Base-by-base conservation (phyloP, 768 basidiomycete species). In the Crucibulum laeve region DNA sequence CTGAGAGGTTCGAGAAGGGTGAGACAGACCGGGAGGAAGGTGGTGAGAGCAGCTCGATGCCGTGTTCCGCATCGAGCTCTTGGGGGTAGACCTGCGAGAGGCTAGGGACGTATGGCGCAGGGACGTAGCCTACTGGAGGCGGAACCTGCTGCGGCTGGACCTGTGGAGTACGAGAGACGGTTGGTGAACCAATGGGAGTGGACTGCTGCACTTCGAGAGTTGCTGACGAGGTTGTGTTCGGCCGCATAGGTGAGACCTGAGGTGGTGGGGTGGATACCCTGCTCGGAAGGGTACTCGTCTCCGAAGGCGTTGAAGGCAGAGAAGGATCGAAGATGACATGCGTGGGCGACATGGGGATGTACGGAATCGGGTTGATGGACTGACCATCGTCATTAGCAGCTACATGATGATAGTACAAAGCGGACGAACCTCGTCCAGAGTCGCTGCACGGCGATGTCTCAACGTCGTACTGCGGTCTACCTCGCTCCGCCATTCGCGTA, bases 401-500 rank as follows among this genome's bases (percentile, higher is more conserved):
- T n/a, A n/a, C n/a, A 22, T 17, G 24, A 34, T 47, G 6, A 38
- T 2, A 34, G 6, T 36, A 32, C 19, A 37, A 41, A 43, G 4
- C 30, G 19, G 46, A 28, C 46, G 25, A 35, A 38, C 71, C 54
- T 43, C 63, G 67, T 47, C 67, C 55, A 21, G 67, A 52, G 21
- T 36, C 13, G 13, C 18, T 14, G 35, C 18, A 14, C 14, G 35
- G 10, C 10, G 35, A 13, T 10, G 13, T 14, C 47, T 45, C 23
- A 56, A 53, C 15, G 44, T 47, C 47, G 51, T 48, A 25, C 59
- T 65, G 46, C 57, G 60, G 42, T 68, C 57, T 0, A 68, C 65
- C 41, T 71, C 62, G 10, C 59, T 68, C 44, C 77, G 62, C 82
- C 81, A 80, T 58, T 76, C 74, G 15, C 64, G 62, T 8, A 77